A percentile compares a stretch with the other conserved stretches of the same genome.
These are phyloP conservation scores for Pleurotus giganteus DNA, from an alignment of 768 basidiomycete genomes.

Conservation along the genomic window DNA sequence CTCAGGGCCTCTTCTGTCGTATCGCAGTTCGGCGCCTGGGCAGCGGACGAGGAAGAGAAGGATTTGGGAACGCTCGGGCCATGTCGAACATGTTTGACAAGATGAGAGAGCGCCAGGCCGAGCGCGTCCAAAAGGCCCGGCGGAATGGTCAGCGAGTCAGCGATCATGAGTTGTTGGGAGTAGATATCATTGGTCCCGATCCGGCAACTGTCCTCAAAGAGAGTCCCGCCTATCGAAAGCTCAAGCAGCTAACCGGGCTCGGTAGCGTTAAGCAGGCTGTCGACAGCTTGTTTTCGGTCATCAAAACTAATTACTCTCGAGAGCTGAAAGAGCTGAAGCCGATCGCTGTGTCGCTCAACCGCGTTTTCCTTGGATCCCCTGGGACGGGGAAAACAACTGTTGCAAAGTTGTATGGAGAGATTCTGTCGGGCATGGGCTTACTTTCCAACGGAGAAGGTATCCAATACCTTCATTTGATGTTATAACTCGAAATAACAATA, in stretches of 20 bases:
- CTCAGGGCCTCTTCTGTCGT: constrained; percentile 50
- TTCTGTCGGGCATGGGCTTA: constrained; percentile 58
- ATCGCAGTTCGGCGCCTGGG: constrained; percentile 62
- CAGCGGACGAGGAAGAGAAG: constrained; percentile 52
- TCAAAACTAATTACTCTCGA: constrained; percentile 56
- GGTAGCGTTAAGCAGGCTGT: constrained; percentile 54
- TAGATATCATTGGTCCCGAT: constrained; percentile 66
- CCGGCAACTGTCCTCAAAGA: constrained; percentile 46
- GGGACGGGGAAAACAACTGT: constrained; percentile 76
- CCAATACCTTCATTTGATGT: background rate
- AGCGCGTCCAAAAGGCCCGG: constrained; percentile 42
- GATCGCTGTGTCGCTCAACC: constrained; percentile 54
- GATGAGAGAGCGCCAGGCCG: constrained; percentile 53
- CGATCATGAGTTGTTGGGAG: constrained; percentile 48
- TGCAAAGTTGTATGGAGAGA: constrained; percentile 62
- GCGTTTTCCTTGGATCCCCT: constrained; percentile 64
- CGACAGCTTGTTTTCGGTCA: constrained; percentile 39
- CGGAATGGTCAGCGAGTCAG: constrained; percentile 35
- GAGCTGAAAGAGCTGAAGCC: constrained; percentile 58
- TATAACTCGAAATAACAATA: background rate
- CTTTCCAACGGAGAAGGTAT: constrained; percentile 73
- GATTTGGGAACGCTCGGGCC: constrained; percentile 70
- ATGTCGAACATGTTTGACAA: constrained; percentile 47
- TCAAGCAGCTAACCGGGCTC: constrained; percentile 56
- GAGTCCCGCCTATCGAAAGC: constrained; percentile 48